These are phyloP conservation scores for Stagonosporopsis cucurbitacearum DNA, from an alignment of 2,329 filamentous ascomycete genomes.

Conservation along the genomic window DNA sequence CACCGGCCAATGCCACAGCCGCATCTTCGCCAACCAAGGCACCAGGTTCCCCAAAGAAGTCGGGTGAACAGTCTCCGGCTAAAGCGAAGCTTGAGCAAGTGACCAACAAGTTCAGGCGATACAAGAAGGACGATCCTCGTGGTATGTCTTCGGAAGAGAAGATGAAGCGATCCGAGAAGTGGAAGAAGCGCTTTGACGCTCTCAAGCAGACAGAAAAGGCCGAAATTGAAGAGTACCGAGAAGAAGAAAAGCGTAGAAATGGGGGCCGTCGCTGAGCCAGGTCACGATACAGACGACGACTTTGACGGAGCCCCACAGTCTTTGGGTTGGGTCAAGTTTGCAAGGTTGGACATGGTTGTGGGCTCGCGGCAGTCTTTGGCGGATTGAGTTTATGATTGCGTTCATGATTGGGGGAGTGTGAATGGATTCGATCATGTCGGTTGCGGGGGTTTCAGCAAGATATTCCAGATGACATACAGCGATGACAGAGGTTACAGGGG, in stretches of 20 bases:
- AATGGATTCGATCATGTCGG: not conserved
- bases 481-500: not conserved
- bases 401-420: not conserved
- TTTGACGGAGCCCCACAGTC: not conserved
- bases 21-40: slow-evolving; percentile 35
- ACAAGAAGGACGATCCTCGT: slow-evolving; percentile 46
- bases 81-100: slow-evolving; percentile 57
- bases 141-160: slow-evolving; percentile 48
- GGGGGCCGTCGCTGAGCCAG: slow-evolving; percentile 9
- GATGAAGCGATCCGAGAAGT: slow-evolving; percentile 43
- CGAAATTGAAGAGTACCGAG: slow-evolving; percentile 35
- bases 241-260: slow-evolving; percentile 14
- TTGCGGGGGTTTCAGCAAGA: slow-evolving; percentile 3
- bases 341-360: not conserved
- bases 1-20: slow-evolving; percentile 29
- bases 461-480: not conserved
- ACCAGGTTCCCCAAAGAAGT: slow-evolving; percentile 45
- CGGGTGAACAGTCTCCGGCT: slow-evolving; percentile 51
- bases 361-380: not conserved
- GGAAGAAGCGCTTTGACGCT: slow-evolving; percentile 45
- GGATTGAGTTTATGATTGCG: too few species aligned
- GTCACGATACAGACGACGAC: too few species aligned
- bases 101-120: slow-evolving; percentile 53
- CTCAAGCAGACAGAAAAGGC: slow-evolving; percentile 41
- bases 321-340: not conserved